Conservation (phyloP, 495 filamentous ascomycete genomes). For the Hypoxylon subgilvum region DNA sequence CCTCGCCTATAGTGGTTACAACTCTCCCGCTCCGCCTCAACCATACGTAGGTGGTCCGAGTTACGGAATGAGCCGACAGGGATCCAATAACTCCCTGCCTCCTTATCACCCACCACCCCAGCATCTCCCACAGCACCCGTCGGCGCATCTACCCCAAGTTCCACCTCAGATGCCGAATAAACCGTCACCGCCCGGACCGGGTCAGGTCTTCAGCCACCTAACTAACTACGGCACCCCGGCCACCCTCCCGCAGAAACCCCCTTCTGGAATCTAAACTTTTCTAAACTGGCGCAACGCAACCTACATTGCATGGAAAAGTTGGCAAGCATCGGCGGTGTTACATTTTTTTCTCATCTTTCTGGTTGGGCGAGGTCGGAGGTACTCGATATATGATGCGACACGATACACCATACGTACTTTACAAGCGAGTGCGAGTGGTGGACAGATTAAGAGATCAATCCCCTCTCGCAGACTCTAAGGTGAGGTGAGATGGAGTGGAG, state of each 20-base stretch:
- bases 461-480: no score
- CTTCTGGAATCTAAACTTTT: slow-evolving; percentile 45
- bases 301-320: slow-evolving; percentile 38
- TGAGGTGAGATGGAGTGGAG: no score
- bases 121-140: slow-evolving; percentile 44
- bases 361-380: slow-evolving; percentile 25
- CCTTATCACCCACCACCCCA: slow-evolving; percentile 49
- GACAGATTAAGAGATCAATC: no score
- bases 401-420: no score
- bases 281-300: slow-evolving; percentile 22
- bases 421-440: no score
- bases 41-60: slow-evolving; percentile 46
- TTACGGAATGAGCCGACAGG: slow-evolving; percentile 61
- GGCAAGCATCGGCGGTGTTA: slow-evolving; percentile 44
- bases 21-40: slow-evolving; percentile 48
- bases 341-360: slow-evolving; percentile 39
- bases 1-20: slow-evolving; percentile 49
- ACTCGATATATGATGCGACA: slow-evolving; percentile 38
- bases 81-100: slow-evolving; percentile 59
- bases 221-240: slow-evolving; percentile 63
- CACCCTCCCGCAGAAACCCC: slow-evolving; percentile 62
- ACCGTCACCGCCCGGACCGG: slow-evolving; percentile 43
- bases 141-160: slow-evolving; percentile 33
- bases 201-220: slow-evolving; percentile 54
- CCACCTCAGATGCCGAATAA: slow-evolving; percentile 48